Evolutionary conservation across 768 basidiomycete species (phyloP), one percentile per base, ranked within the genome.

Genomic region (Coprinellus micaceus): DNA sequence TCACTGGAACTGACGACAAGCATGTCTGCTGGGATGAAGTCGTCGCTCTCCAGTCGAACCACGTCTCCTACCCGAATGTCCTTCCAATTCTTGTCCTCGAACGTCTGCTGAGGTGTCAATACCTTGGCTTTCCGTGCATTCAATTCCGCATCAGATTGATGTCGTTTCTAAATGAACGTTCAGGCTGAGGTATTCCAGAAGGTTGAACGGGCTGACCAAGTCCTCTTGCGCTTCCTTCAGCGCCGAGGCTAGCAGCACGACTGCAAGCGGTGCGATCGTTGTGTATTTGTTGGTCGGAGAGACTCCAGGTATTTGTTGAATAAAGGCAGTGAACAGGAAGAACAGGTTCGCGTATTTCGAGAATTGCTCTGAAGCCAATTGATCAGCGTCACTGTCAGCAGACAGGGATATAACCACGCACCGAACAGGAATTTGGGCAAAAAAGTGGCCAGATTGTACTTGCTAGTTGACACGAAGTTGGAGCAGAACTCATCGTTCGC

Each of bases 261-360:
- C 80, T 2, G 80, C 85, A 43, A 99, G 83, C 15, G 97, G 97
- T 0, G 77, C 89, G 68, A 99, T 95, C 7, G 97, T 99, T 2
- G 97, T 99, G 69, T 91, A 99, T 57, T 74, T 78, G 65, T 97
- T 94, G 2, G 96, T 98, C 15, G 97, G 97, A 1, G 97, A 99
- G 6, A 99, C 95, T 63, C 86, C 91, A 15, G 97, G 97, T 61
- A 99, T 94, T 75, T 99, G 97, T 66, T 98, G 96, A 48, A 98
- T 98, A 72, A 82, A 87, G 19, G 93, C 93, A 28, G 96, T 98
- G 77, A 99, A 98, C 57, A 99, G 78, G 80, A 99, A 99, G 79
- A 99, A 99, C 58, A 98, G 52, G 68, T 99, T 98, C 62, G 97
- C 96, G 69, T 98, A 98, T 83, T 97, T 93, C 43, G 92, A 94